Conservation (phyloP, 805 yeast species). For the Wickerhamiella brachini region DNA sequence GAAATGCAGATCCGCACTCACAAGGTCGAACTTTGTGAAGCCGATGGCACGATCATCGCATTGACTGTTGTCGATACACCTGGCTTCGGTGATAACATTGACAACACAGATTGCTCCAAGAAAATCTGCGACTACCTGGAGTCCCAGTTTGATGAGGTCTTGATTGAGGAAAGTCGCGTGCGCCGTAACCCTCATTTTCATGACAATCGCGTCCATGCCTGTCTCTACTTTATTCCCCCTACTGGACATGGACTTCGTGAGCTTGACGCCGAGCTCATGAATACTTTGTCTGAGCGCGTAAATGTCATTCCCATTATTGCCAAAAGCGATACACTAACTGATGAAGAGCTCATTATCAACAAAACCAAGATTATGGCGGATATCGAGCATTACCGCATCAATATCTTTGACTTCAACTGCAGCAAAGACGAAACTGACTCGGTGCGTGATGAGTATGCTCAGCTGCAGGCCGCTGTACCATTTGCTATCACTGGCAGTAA, state of each 20-base stretch:
- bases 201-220: constrained; percentile 71
- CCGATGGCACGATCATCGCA: constrained; percentile 36
- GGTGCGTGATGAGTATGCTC: constrained; percentile 23
- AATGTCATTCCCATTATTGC: constrained; percentile 75
- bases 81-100: constrained; percentile 63
- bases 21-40: constrained; percentile 37
- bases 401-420: constrained; percentile 59
- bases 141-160: constrained; percentile 49
- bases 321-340: constrained; percentile 67
- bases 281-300: constrained; percentile 51
- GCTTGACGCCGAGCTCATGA: constrained; percentile 62
- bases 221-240: constrained; percentile 60
- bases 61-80: constrained; percentile 57
- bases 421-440: constrained; percentile 44
- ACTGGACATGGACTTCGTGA: constrained; percentile 41
- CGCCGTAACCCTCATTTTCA: constrained; percentile 66
- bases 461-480: constrained; percentile 39
- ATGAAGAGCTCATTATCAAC: constrained; percentile 38
- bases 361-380: constrained; percentile 45
- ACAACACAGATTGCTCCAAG: constrained; percentile 36
- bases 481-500: constrained; percentile 48
- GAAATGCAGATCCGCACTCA: constrained; percentile 14
- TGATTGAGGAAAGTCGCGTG: constrained; percentile 79
- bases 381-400: constrained; percentile 42
- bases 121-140: constrained; percentile 47